Conservation (phyloP, 139 green algal species). For the Edaphochlamys debaryana region DNA sequence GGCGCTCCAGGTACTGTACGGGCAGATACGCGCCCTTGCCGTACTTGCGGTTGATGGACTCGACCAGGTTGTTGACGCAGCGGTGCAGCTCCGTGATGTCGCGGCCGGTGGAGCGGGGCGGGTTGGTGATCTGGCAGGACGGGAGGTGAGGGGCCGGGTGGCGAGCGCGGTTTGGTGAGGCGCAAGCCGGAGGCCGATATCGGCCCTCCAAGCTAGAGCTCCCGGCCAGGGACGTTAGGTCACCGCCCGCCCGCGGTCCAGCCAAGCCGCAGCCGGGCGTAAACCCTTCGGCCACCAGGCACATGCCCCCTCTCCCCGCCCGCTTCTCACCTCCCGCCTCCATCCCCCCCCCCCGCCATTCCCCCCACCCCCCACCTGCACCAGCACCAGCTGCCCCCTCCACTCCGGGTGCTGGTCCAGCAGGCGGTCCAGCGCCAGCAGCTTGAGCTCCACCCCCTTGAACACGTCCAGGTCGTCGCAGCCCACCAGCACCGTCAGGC, state of each 20-base stretch:
- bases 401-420: conserved; percentile 91
- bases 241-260: no score
- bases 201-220: no score
- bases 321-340: background rate
- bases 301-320: background rate
- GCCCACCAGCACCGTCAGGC: conserved; percentile 83
- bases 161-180: no score
- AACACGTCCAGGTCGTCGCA: conserved; percentile 98
- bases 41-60: conserved; percentile 77
- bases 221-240: no score
- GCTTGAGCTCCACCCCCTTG: conserved; percentile 88
- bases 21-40: conserved; percentile 75
- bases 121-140: conserved; percentile 69
- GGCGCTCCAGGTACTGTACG: conserved; percentile 88
- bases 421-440: conserved; percentile 85
- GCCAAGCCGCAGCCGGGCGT: no score
- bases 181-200: no score
- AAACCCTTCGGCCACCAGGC: no score
- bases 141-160: no score
- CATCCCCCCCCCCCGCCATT: background rate
- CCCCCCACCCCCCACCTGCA: conserved; percentile 75
- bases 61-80: conserved; percentile 71
- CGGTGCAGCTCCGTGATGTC: conserved; percentile 87
- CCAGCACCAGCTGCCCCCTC: conserved; percentile 83
- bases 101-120: conserved; percentile 67